Percentiles rank a stretch among this genome's conserved stretches.
Evolutionary conservation across 2,329 filamentous ascomycete species (phyloP).

Genomic region (Ceratocystis alfenasii): DNA sequence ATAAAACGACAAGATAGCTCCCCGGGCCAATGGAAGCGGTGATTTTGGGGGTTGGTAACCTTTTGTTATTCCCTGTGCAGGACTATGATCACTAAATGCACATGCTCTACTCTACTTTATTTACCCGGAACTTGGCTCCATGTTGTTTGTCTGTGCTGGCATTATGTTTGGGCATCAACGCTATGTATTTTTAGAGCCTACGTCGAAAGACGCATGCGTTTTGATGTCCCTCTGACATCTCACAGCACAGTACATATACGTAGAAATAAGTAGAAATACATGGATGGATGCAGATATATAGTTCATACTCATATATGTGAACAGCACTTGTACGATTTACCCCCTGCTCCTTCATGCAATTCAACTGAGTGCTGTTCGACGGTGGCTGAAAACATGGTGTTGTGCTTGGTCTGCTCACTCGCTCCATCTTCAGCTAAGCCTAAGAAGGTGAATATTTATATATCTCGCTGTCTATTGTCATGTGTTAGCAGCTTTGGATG

Average conservation of each 20-base stretch:
- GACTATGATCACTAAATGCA: neutral
- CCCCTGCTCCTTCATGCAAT: neutral
- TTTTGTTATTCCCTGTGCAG: neutral
- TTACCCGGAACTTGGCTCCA: neutral
- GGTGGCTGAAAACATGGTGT: neutral
- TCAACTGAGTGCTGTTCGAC: neutral
- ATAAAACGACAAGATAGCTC: too few relatives aligned
- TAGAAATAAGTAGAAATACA: neutral
- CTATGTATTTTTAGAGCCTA: neutral
- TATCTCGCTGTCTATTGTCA: neutral
- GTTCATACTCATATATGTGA: neutral
- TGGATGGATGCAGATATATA: neutral
- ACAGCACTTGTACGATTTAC: neutral
- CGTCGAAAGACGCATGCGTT: neutral
- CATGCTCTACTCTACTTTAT: neutral
- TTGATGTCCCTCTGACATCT: neutral
- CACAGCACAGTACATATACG: neutral
- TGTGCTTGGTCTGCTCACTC: neutral
- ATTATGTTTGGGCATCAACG: neutral
- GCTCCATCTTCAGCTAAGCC: neutral
- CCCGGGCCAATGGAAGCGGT: neutral
- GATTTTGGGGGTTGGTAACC: neutral
- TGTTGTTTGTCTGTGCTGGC: neutral
- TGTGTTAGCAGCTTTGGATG: neutral
- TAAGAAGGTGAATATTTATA: neutral